Percentiles rank a stretch among this genome's conserved stretches.
Conservation (phyloP, 495 filamentous ascomycete species). For the Aspergillus sclerotioniger region DNA sequence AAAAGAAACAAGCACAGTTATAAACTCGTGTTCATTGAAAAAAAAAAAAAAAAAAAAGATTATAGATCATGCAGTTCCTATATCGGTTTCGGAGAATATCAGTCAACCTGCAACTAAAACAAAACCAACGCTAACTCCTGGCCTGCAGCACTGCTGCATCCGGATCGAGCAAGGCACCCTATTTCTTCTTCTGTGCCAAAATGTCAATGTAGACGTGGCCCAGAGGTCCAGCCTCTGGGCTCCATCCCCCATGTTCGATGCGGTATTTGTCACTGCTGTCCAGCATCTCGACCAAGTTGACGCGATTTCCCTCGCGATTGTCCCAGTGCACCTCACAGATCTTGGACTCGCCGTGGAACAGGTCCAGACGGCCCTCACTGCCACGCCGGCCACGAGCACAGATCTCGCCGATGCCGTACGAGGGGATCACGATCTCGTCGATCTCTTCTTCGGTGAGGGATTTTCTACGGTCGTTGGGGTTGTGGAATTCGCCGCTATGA, state of each 20-base stretch:
- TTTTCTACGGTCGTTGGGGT: conserved; percentile 24
- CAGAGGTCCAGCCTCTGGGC: conserved; percentile 33
- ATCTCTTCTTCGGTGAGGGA: conserved; percentile 37
- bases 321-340: conserved; percentile 45
- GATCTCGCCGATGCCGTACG: conserved; percentile 37
- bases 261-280: conserved; percentile 32
- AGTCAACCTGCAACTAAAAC: no score
- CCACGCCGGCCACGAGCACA: conserved; percentile 35
- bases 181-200: conserved; percentile 23
- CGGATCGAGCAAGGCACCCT: background rate
- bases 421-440: conserved; percentile 33
- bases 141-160: no score
- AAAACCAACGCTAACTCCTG: no score
- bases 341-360: conserved; percentile 37
- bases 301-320: conserved; percentile 26
- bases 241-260: conserved; percentile 39
- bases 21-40: no score
- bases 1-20: no score
- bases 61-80: no score
- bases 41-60: no score
- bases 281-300: conserved; percentile 34
- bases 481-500: conserved; percentile 34
- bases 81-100: no score
- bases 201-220: conserved; percentile 41
- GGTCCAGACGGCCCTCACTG: conserved; percentile 39